Conservation (phyloP, 108 stramenopile species). For the Stephanodiscus triporus region DNA sequence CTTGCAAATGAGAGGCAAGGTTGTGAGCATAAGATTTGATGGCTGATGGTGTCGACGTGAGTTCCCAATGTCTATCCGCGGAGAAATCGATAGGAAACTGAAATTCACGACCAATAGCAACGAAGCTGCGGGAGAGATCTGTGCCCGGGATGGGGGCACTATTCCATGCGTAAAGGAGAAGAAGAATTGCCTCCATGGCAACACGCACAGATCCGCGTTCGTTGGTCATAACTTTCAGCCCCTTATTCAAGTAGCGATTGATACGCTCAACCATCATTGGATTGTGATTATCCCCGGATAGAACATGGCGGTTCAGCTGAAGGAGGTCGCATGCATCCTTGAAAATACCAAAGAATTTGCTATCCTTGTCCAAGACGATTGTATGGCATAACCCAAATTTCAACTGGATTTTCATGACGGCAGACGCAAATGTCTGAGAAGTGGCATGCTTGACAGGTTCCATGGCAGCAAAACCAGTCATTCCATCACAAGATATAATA, state of each 20-base stretch:
- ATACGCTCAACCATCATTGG: not conserved
- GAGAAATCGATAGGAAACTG: too few species aligned
- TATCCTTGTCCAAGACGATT: too few species aligned
- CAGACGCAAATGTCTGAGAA: not conserved
- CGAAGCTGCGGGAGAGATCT: conserved; percentile 7
- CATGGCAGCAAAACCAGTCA: not conserved
- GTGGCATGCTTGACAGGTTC: not conserved
- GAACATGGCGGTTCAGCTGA: not conserved
- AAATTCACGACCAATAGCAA: conserved; percentile 19
- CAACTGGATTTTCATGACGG: conserved; percentile 2
- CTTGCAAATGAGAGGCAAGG: not conserved
- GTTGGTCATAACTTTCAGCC: not conserved
- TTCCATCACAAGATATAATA: not conserved
- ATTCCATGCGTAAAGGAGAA: too few species aligned
- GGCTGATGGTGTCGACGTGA: not conserved
- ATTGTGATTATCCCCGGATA: conserved; percentile 1
- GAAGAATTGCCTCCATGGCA: too few species aligned
- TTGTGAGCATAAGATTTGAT: not conserved
- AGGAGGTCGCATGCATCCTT: not conserved
- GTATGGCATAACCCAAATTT: not conserved
- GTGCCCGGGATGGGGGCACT: too few species aligned
- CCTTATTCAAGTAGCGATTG: too few species aligned
- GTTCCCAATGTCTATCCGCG: not conserved
- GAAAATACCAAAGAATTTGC: not conserved
- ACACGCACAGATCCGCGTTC: too few species aligned